These are phyloP conservation scores for Silene uniflora DNA, from an alignment of 148 eudicot genomes.

Conservation along the genomic window DNA sequence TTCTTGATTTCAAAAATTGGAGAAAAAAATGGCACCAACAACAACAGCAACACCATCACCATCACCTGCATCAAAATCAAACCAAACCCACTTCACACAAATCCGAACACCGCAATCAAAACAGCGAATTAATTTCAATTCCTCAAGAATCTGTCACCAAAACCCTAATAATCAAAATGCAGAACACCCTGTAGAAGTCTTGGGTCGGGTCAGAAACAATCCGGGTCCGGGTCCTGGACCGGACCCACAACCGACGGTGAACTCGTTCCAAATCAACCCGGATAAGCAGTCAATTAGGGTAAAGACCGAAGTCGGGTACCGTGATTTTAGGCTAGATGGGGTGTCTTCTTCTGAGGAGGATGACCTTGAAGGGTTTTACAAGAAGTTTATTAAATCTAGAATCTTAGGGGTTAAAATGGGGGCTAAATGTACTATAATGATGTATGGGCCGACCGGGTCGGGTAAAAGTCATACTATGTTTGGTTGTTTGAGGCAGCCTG, in stretches of 20 bases:
- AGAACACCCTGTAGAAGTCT: slow-evolving; percentile 92
- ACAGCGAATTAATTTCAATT: slow-evolving; percentile 51
- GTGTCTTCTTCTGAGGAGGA: slow-evolving; percentile 75
- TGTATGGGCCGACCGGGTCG: slow-evolving; percentile 98
- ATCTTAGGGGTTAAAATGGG: slow-evolving; percentile 86
- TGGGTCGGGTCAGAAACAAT: slow-evolving; percentile 69
- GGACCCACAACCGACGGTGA: slow-evolving; percentile 27
- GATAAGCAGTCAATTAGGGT: slow-evolving; percentile 53
- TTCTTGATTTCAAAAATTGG: background rate
- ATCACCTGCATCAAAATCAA: slow-evolving; percentile 40
- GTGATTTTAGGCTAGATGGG: slow-evolving; percentile 84
- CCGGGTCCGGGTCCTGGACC: slow-evolving; percentile 15
- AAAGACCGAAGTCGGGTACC: slow-evolving; percentile 69
- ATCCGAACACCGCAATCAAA: slow-evolving; percentile 66
- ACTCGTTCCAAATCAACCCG: slow-evolving; percentile 36
- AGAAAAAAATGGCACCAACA: slow-evolving; percentile 40
- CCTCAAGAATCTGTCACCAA: slow-evolving; percentile 38
- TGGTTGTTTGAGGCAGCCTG: slow-evolving; percentile 70
- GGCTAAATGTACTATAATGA: slow-evolving; percentile 84
- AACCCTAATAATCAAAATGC: slow-evolving; percentile 26
- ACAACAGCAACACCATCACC: slow-evolving; percentile 62
- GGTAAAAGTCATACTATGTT: slow-evolving; percentile 98
- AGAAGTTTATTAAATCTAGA: slow-evolving; percentile 58
- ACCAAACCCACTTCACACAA: slow-evolving; percentile 36
- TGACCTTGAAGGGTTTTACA: slow-evolving; percentile 74